Percentiles rank a stretch among this genome's conserved stretches.
These are phyloP conservation scores for Cryphonectria radicalis DNA, from an alignment of 2,329 filamentous ascomycete genomes.

Conservation along the genomic window DNA sequence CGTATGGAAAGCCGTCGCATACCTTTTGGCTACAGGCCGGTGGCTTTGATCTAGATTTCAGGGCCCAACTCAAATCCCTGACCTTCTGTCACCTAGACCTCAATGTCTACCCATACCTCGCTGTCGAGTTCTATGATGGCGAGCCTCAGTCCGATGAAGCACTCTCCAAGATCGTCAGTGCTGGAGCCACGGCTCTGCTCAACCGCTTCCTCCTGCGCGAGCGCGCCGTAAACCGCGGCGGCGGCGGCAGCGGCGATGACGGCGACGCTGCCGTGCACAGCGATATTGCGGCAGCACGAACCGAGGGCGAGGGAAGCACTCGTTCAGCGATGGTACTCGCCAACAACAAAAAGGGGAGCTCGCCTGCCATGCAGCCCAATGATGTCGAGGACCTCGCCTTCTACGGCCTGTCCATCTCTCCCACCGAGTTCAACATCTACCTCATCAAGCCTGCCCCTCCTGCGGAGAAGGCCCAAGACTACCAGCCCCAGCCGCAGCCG, in stretches of 20 bases:
- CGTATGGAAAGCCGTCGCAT: neutral
- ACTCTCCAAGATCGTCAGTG: neutral
- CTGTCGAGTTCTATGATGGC: neutral
- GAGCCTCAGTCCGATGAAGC: neutral
- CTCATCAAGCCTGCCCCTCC: neutral
- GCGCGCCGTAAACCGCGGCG: neutral
- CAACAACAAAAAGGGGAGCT: neutral
- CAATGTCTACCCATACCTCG: neutral
- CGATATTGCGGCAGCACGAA: no score
- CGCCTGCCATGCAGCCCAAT: neutral
- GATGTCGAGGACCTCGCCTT: neutral
- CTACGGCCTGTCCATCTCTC: neutral
- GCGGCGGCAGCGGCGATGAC: neutral
- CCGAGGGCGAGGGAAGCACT: neutral
- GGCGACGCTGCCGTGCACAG: neutral
- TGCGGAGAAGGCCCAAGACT: neutral
- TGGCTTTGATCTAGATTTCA: neutral
- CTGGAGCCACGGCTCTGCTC: neutral
- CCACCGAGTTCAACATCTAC: neutral
- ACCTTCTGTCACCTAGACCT: neutral
- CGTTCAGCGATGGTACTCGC: neutral
- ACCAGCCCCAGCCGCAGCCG: neutral
- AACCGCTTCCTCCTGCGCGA: neutral
- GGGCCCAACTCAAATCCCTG: neutral
- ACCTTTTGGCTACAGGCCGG: neutral